Percentiles rank a stretch among this genome's conserved stretches.
Evolutionary conservation across 768 basidiomycete genomes (phyloP).

Genomic region (Wakefieldia striispora): DNA sequence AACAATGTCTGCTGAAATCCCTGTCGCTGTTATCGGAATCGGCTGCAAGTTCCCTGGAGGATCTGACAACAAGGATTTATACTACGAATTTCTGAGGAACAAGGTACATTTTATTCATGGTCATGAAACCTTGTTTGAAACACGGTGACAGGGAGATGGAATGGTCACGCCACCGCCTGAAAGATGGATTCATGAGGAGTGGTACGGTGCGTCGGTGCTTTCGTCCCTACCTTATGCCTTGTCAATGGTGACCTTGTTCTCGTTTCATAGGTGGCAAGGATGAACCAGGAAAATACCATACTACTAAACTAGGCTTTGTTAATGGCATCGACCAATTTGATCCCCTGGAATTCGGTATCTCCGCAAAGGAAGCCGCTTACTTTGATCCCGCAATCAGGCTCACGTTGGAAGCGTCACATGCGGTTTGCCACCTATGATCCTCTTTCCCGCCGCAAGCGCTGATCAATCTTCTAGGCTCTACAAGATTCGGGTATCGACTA

Average conservation of each 20-base stretch:
- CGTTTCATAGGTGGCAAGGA: slow-evolving; percentile 25
- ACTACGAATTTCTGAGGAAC: slow-evolving; percentile 30
- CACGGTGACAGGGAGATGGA: slow-evolving; percentile 26
- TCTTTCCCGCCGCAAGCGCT: neutral
- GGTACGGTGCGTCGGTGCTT: slow-evolving; percentile 26
- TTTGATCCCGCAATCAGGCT: slow-evolving; percentile 34
- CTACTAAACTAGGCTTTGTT: slow-evolving; percentile 30
- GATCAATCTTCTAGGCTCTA: slow-evolving; percentile 25
- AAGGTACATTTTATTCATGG: slow-evolving; percentile 15
- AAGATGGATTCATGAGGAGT: slow-evolving; percentile 30
- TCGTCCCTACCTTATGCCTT: neutral
- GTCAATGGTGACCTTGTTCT: neutral
- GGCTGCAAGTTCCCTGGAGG: slow-evolving; percentile 34
- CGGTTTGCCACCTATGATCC: slow-evolving; percentile 9
- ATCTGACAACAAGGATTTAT: slow-evolving; percentile 30
- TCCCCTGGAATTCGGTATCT: slow-evolving; percentile 34
- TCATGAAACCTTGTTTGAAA: neutral
- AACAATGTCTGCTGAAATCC: slow-evolving; percentile 29
- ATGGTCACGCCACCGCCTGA: slow-evolving; percentile 27
- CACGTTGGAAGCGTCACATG: slow-evolving; percentile 32
- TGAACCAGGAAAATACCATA: slow-evolving; percentile 31
- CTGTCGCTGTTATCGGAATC: slow-evolving; percentile 31
- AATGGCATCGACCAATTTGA: slow-evolving; percentile 34
- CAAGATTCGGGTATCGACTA: slow-evolving; percentile 49
- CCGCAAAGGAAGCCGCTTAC: slow-evolving; percentile 27